phyloP scores from a whole-genome alignment of 1,284 basidiomycete species.

The Rhodotorula sp. region DNA sequence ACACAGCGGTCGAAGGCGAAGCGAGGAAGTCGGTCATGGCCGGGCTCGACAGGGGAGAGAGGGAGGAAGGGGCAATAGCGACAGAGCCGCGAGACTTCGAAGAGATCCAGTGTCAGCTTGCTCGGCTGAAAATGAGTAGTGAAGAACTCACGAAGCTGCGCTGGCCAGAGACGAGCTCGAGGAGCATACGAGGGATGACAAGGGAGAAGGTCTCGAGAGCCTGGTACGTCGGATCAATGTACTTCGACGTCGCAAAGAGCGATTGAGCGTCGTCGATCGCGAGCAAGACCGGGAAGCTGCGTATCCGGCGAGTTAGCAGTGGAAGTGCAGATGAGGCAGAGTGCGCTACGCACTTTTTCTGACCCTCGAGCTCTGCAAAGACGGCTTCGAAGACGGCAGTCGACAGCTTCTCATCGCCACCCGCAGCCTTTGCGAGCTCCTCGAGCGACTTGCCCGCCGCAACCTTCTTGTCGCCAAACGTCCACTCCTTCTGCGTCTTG shows the following conservation, averaged over 20 bases:
- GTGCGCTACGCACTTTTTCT: slow-evolving; percentile 61
- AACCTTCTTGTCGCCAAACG: slow-evolving; percentile 60
- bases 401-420: slow-evolving; percentile 59
- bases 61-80: slow-evolving; percentile 48
- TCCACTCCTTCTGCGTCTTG: slow-evolving; percentile 35
- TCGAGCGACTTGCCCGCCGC: slow-evolving; percentile 59
- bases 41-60: slow-evolving; percentile 34
- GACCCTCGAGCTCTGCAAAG: slow-evolving; percentile 66
- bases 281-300: slow-evolving; percentile 64
- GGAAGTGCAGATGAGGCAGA: not conserved
- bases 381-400: slow-evolving; percentile 67
- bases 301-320: slow-evolving; percentile 39
- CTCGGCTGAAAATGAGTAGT: not conserved
- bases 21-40: slow-evolving; percentile 42
- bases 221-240: slow-evolving; percentile 75
- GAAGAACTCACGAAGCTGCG: slow-evolving; percentile 60
- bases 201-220: slow-evolving; percentile 76
- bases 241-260: slow-evolving; percentile 69
- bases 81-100: slow-evolving; percentile 45
- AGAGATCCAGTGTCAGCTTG: no score
- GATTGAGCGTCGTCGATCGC: slow-evolving; percentile 87
- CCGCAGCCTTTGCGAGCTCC: slow-evolving; percentile 62
- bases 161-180: slow-evolving; percentile 73
- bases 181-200: slow-evolving; percentile 71
- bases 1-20: slow-evolving; percentile 38